Conservation (phyloP, 75 land plant species). For the Pseudotsuga menziesii region DNA sequence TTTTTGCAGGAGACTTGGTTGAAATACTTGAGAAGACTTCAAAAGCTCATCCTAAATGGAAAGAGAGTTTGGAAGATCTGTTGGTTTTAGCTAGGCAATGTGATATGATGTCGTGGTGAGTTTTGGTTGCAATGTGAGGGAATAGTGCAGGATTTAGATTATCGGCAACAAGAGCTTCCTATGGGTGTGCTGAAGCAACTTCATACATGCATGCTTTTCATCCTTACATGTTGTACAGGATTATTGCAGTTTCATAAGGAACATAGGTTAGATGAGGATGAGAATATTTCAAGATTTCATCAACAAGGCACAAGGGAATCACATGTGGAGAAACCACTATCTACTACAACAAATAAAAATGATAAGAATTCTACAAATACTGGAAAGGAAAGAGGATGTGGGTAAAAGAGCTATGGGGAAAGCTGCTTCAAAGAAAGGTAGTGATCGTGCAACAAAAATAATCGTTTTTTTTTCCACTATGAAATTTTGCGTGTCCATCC, state of each 20-base stretch:
- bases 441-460: too few relatives aligned
- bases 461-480: too few relatives aligned
- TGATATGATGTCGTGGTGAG: constrained; percentile 66
- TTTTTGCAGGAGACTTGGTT: constrained; percentile 88
- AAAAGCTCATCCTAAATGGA: constrained; percentile 81
- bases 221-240: constrained; percentile 93
- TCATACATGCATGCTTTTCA: constrained; percentile 98
- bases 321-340: constrained; percentile 40
- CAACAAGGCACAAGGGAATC: constrained; percentile 42
- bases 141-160: constrained; percentile 98
- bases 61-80: constrained; percentile 87
- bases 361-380: constrained; percentile 22
- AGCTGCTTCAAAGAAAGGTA: too few relatives aligned
- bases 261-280: constrained; percentile 80
- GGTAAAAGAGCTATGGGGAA: too few relatives aligned
- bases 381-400: constrained; percentile 31
- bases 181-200: constrained; percentile 87
- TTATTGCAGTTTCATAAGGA: constrained; percentile 95
- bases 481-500: too few relatives aligned
- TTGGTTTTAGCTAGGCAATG: constrained; percentile 82
- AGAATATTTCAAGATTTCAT: constrained; percentile 24
- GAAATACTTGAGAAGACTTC: constrained; percentile 81
- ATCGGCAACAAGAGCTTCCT: constrained; percentile 84
- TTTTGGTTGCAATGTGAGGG: constrained; percentile 97
- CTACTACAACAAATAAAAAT: constrained; percentile 22